A percentile compares a stretch with the other conserved stretches of the same genome.
phyloP scores from a whole-genome alignment of 2,329 filamentous ascomycete species.

The Aspergillus unguis region DNA sequence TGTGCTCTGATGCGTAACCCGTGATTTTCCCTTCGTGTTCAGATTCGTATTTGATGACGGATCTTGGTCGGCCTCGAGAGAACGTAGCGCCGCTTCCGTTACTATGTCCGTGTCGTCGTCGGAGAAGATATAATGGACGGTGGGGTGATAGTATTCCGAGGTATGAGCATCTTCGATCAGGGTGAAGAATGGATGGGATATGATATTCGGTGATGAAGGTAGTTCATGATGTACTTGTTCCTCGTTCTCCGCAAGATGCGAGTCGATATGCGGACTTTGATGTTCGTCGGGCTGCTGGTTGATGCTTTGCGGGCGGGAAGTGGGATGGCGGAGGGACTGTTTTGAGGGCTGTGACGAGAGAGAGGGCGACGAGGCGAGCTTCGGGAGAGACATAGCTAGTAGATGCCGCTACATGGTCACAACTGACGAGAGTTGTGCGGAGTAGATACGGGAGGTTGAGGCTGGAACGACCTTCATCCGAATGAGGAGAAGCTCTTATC shows the following conservation, averaged over 20 bases:
- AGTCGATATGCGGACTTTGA: conserved; percentile 5
- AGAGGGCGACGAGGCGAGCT: conserved; percentile 21
- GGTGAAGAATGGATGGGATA: conserved; percentile 79
- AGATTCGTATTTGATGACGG: conserved; percentile 18
- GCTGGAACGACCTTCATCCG: not conserved
- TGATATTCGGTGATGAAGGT: conserved; percentile 30
- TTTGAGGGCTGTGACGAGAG: conserved; percentile 31
- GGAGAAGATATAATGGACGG: conserved; percentile 86
- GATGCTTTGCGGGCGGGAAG: conserved; percentile 23
- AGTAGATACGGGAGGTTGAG: not conserved
- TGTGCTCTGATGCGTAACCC: not conserved
- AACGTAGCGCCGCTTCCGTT: conserved; percentile 60
- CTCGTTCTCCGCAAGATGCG: conserved; percentile 15
- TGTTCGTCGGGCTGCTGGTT: conserved; percentile 12
- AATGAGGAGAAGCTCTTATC: conserved; percentile 25
- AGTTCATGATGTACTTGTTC: conserved; percentile 18
- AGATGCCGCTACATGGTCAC: conserved; percentile 30
- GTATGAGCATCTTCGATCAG: conserved; percentile 74
- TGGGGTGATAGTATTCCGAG: conserved; percentile 74
- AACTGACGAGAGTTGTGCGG: not conserved
- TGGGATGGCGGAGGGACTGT: conserved; percentile 20
- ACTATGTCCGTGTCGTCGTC: conserved; percentile 83
- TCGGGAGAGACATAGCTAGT: conserved; percentile 36
- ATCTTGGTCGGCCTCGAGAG: conserved; percentile 48
- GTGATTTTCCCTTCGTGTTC: conserved; percentile 14